Conservation (phyloP, 257 asterid species). For the Voacanga thouarsii region DNA sequence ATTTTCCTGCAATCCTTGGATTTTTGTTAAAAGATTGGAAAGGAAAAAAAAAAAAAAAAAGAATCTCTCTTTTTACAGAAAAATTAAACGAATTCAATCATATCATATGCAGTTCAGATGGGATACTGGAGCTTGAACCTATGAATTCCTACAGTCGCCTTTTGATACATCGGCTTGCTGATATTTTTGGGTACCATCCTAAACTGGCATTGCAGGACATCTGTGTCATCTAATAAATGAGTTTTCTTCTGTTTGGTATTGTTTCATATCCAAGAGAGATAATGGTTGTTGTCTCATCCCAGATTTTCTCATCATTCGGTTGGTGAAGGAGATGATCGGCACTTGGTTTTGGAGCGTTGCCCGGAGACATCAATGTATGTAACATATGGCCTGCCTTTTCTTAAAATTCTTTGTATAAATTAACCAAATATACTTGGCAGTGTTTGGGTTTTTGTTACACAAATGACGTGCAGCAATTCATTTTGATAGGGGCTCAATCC, state of each 20-base stretch:
- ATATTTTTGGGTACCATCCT: slow-evolving; percentile 63
- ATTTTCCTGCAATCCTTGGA: not conserved
- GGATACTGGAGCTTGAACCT: slow-evolving; percentile 77
- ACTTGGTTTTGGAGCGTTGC: slow-evolving; percentile 76
- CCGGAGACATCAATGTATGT: slow-evolving; percentile 77
- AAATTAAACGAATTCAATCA: slow-evolving; percentile 14
- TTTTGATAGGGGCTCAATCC: not conserved
- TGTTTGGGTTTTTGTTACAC: not conserved
- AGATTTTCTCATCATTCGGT: slow-evolving; percentile 91
- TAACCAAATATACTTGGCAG: not conserved
- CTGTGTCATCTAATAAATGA: not conserved
- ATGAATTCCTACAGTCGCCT: slow-evolving; percentile 77
- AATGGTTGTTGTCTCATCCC: slow-evolving; percentile 26
- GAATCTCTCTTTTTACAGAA: not conserved
- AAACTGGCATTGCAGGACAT: not conserved
- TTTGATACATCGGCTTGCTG: slow-evolving; percentile 90
- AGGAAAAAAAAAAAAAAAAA: not conserved
- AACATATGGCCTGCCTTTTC: slow-evolving; percentile 16
- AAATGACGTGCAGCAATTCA: not conserved
- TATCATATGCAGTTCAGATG: slow-evolving; percentile 52
- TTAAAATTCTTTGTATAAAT: slow-evolving; percentile 8
- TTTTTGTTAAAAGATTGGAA: not conserved
- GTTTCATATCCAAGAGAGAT: slow-evolving; percentile 6
- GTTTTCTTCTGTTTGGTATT: not conserved
- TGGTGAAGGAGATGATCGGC: slow-evolving; percentile 89